Evolutionary conservation across 495 filamentous ascomycete genomes (phyloP), one percentile per base, ranked within the genome.

Genomic region (Tuber indicum): DNA sequence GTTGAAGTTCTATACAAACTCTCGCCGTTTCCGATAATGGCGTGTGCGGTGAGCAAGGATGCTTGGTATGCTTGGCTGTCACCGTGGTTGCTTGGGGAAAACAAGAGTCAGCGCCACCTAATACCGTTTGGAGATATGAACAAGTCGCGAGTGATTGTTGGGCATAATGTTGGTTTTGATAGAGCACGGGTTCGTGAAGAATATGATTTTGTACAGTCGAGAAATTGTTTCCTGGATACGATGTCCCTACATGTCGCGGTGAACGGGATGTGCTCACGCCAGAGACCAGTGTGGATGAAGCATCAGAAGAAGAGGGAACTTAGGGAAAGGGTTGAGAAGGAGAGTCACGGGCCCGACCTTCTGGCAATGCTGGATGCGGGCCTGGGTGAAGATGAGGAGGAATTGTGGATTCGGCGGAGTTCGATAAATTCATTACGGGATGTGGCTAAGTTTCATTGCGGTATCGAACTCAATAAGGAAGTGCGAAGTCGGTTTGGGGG

Each of bases 241-340:
- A 99, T 99, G 96, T 97, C 94, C 14, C 87, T 99, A 72, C 96
- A 99, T 83, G 94, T 98, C 12, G 96, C 96, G 19, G 94, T 97
- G 14, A 99, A 99, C 82, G 96, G 96, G 45, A 99, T 99, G 96
- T 99, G 96, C 83, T 98, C 96, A 16, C 92, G 92, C 74, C 96
- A 99, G 84, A 88, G 96, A 72, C 96, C 96, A 14, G 96, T 93
- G 0, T 99, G 96, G 96, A 92, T 97, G 91, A 96, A 94, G 78
- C 92, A 96, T 81, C 91, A 92, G 81, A 99, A 99, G 83, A 92
- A 90, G 78, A 89, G 91, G 79, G 94, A 97, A 79, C 81, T 97
- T 71, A 87, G 93, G 62, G 94, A 97, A 74, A 93, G 92, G 83
- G 90, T 96, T 72, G 88, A 91, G 21, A 90, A 85, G 73, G 91